Base-by-base conservation (phyloP, 441 rosid genomes). In the Gossypium davidsonii region DNA sequence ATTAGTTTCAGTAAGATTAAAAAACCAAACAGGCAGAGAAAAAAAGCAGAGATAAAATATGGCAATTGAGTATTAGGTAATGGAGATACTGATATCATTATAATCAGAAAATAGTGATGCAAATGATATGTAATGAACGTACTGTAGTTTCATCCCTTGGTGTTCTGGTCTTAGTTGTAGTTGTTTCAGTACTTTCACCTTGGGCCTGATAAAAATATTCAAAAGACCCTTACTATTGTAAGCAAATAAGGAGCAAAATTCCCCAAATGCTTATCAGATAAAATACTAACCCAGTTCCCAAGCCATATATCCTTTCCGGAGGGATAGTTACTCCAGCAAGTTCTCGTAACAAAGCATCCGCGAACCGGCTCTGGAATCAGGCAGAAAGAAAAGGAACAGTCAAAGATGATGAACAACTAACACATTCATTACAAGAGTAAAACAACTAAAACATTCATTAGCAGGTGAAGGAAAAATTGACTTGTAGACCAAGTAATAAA, bases 181-280 rank as follows among this genome's bases (percentile, higher is more conserved):
- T 77, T 86, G 85, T 83, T 94, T 94, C 72, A 92, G 82, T 75
- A 94, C 92, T 85, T 91, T 85, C 66, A 89, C 93, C 87, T 92
- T 91, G 53, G 98, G 97, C 56, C 97, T 94, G 85, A 62, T 78
- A 71, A 55, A 15, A 70, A 48, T 14, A 66, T 46, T 49, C 25
- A 75, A 69, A 34, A 80, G n/a, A 15, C 17, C 18, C 20, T 37
- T 1, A n/a, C 12, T 28, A 52, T 17, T 4, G 25, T 12, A 67
- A 57, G 73, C 63, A 57, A 67, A 73, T 26, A 17, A 49, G 49
- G 63, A 70, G 56, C 20, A 26, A 26, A 39, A 68, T 26, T 28
- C 11, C 42, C 53, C 55, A n/a, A 15, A 58, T 1, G 46, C 39
- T 48, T 6, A 73, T 21, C n/a, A 74, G 42, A 62, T 0, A 39